These are phyloP conservation scores for Ogataea paraovalis DNA, from an alignment of 805 yeast genomes.

Conservation along the genomic window DNA sequence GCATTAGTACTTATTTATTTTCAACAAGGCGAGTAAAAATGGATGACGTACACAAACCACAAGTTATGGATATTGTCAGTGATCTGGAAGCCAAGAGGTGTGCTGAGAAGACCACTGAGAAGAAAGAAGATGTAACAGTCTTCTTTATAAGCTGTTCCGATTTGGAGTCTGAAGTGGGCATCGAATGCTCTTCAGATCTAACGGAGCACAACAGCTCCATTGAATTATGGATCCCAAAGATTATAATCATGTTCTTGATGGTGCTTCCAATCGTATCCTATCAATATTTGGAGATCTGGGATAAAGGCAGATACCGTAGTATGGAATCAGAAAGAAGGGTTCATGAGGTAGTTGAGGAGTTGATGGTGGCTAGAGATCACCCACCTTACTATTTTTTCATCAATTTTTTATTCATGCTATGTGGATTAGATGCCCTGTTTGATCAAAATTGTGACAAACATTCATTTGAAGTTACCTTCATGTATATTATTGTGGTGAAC, in stretches of 20 bases:
- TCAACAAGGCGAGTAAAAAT: too few species aligned
- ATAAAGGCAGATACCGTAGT: conserved; percentile 4
- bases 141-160: not conserved
- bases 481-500: conserved; percentile 9
- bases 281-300: conserved; percentile 11
- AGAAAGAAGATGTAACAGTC: too few species aligned
- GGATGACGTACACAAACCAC: too few species aligned
- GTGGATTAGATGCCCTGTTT: not conserved
- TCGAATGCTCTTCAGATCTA: too few species aligned
- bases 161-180: not conserved
- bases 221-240: not conserved
- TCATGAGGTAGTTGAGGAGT: not conserved
- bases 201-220: not conserved
- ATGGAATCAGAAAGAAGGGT: not conserved
- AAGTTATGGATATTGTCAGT: too few species aligned
- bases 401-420: conserved; percentile 2
- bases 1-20: too few species aligned
- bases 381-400: conserved; percentile 14
- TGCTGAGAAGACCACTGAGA: too few species aligned
- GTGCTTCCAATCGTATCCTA: conserved; percentile 8
- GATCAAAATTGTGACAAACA: conserved; percentile 1
- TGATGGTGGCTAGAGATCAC: conserved; percentile 11
- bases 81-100: too few species aligned
- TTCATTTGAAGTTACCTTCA: conserved; percentile 7
- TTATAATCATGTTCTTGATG: not conserved